Percentiles rank a stretch among this genome's conserved stretches.
phyloP scores from a whole-genome alignment of 257 asterid species.

The Mitragyna speciosa region DNA sequence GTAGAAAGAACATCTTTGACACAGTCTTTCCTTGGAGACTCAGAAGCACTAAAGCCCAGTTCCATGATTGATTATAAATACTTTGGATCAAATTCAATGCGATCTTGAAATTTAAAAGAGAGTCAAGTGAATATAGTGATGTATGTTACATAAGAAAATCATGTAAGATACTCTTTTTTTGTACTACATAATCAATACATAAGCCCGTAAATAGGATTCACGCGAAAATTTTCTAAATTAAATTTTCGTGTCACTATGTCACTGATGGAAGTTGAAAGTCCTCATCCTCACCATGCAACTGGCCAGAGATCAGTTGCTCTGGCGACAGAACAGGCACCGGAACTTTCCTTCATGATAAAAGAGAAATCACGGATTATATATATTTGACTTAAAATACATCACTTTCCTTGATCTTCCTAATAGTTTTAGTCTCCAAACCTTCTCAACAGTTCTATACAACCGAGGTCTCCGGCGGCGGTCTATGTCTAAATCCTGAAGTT shows the following conservation, averaged over 20 bases:
- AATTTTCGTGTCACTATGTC: no score
- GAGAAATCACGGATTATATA: conserved; percentile 46
- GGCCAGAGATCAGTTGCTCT: conserved; percentile 40
- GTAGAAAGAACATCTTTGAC: not conserved
- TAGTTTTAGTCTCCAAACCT: conserved; percentile 47
- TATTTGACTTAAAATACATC: conserved; percentile 46
- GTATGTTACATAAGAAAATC: no score
- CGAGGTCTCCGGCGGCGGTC: no score
- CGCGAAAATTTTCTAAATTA: no score
- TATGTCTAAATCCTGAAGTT: no score
- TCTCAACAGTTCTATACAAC: conserved; percentile 48
- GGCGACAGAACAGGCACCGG: conserved; percentile 46
- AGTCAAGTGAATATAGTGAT: no score
- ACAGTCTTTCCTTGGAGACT: not conserved
- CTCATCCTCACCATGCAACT: conserved; percentile 35
- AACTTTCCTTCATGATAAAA: conserved; percentile 24
- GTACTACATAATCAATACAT: no score
- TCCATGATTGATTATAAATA: not conserved
- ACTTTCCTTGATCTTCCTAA: conserved; percentile 41
- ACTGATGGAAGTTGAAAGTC: conserved; percentile 32
- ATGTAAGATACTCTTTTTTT: no score
- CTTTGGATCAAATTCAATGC: no score
- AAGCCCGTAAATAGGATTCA: no score
- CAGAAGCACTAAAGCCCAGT: not conserved
- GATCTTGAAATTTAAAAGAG: no score